Evolutionary conservation across 2,329 filamentous ascomycete genomes (phyloP), one percentile per base, ranked within the genome.

Genomic region (Paraphoma sp.): DNA sequence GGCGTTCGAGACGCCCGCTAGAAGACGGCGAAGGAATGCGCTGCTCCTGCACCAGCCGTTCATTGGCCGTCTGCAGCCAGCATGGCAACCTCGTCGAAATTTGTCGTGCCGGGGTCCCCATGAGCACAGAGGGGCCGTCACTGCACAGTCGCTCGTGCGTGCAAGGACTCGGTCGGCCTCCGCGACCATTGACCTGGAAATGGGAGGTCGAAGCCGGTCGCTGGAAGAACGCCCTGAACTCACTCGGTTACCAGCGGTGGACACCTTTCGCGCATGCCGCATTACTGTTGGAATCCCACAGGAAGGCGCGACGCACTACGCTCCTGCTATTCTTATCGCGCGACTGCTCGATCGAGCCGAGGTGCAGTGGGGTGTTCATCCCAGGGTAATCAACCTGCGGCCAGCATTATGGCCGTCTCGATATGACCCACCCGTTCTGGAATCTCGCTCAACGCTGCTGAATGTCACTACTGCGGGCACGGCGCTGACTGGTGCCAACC

Each of bases 321-420:
- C 45, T 47, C 14, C 16, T 38, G n/a, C 29, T 47, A 16, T 12
- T 38, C 46, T 48, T 48, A 48, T 48, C 46, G 33, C 33, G 46
- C 18, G 17, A 14, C 46, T n/a, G 8, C 33, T 36, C 33, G 33
- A 36, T 36, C 33, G 33, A 36, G 33, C 33, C 33, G 33, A 36
- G 33, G 33, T 36, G 33, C 14, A 31, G 45, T 48, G 45, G 45
- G 45, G 45, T 29, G 16, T 4, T 6, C 10, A 4, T n/a, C 29
- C 28, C 45, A 17, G 23, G 45, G 29, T 14, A 38, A 38, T 23
- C 45, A 38, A 47, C 45, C 14, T 47, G 45, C 45, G 29, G 45
- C 23, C 45, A 36, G 28, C 45, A 12, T 36, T 36, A 36, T 36
- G 10, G 33, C 33, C 14, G 33, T 14, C 14, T 36, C 33, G 33